Conservation (phyloP, 1,284 basidiomycete species). For the Tilletia walkeri region DNA sequence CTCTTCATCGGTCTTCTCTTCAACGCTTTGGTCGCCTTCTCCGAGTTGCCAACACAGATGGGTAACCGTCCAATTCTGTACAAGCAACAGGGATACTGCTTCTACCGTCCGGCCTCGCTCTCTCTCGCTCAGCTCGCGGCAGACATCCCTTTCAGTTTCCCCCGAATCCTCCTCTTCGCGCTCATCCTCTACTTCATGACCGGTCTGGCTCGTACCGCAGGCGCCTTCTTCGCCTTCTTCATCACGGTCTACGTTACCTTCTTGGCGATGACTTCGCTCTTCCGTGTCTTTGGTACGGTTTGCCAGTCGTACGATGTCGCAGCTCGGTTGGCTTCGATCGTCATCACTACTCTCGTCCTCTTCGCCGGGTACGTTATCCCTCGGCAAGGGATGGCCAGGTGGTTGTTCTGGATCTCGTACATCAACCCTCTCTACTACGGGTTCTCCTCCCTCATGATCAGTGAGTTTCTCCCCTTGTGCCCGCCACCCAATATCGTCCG, state of each 20-base stretch:
- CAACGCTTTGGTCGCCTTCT: conserved; percentile 72
- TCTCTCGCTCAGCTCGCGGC: conserved; percentile 64
- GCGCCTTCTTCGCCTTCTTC: conserved; percentile 60
- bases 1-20: conserved; percentile 65
- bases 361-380: conserved; percentile 1
- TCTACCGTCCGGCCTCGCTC: conserved; percentile 75
- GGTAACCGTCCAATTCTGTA: conserved; percentile 29
- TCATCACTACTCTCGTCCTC: conserved; percentile 59
- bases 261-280: conserved; percentile 55
- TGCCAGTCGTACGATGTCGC: conserved; percentile 60
- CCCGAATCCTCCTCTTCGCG: conserved; percentile 60
- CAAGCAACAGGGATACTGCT: conserved; percentile 68
- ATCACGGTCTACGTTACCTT: conserved; percentile 37
- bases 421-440: conserved; percentile 20
- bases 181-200: conserved; percentile 58
- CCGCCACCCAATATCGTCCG: no score
- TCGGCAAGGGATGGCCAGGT: conserved; percentile 10
- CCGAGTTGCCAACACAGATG: conserved; percentile 42
- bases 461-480: neutral
- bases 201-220: conserved; percentile 53
- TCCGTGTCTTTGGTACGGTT: conserved; percentile 60
- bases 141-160: conserved; percentile 60
- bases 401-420: conserved; percentile 39
- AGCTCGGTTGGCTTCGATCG: conserved; percentile 60
- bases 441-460: conserved; percentile 16